Conservation (phyloP, 352 stramenopile species). For the Pythium aquatile region DNA sequence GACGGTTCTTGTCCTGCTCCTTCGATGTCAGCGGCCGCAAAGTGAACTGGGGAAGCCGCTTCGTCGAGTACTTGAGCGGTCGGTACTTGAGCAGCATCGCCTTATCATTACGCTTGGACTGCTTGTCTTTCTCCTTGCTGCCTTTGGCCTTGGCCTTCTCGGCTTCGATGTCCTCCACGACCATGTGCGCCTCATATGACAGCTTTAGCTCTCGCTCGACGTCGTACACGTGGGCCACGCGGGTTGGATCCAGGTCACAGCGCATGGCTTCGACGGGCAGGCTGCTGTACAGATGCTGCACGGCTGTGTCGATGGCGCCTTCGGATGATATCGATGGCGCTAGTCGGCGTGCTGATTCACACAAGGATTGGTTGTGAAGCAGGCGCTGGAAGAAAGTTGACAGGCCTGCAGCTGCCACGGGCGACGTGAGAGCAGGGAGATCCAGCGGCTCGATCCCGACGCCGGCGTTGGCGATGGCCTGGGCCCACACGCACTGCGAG, state of each 20-base stretch:
- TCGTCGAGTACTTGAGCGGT: slow-evolving; percentile 63
- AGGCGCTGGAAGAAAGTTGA: not conserved
- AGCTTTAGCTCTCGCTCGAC: slow-evolving; percentile 60
- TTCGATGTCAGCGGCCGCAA: slow-evolving; percentile 25
- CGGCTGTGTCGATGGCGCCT: slow-evolving; percentile 45
- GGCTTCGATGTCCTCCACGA: slow-evolving; percentile 45
- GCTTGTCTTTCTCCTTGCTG: too few species aligned
- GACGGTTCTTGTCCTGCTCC: too few species aligned
- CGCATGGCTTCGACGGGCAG: slow-evolving; percentile 64
- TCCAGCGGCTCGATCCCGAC: slow-evolving; percentile 40
- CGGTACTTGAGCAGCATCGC: slow-evolving; percentile 67
- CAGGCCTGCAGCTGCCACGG: slow-evolving; percentile 21
- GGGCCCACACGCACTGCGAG: slow-evolving; percentile 51
- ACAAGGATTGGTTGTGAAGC: too few species aligned
- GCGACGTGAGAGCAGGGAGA: slow-evolving; percentile 5
- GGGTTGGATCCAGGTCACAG: slow-evolving; percentile 63
- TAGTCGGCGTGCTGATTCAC: slow-evolving; percentile 35
- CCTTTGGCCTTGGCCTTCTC: too few species aligned
- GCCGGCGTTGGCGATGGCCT: slow-evolving; percentile 42
- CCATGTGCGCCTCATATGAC: slow-evolving; percentile 64
- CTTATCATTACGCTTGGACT: not conserved
- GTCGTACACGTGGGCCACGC: slow-evolving; percentile 71
- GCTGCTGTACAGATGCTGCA: slow-evolving; percentile 60
- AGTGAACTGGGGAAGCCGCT: slow-evolving; percentile 46
- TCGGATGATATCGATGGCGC: slow-evolving; percentile 38